Percentiles rank a stretch among this genome's conserved stretches.
phyloP scores from a whole-genome alignment of 2,329 filamentous ascomycete genomes.

The Helicocarpus griseus region DNA sequence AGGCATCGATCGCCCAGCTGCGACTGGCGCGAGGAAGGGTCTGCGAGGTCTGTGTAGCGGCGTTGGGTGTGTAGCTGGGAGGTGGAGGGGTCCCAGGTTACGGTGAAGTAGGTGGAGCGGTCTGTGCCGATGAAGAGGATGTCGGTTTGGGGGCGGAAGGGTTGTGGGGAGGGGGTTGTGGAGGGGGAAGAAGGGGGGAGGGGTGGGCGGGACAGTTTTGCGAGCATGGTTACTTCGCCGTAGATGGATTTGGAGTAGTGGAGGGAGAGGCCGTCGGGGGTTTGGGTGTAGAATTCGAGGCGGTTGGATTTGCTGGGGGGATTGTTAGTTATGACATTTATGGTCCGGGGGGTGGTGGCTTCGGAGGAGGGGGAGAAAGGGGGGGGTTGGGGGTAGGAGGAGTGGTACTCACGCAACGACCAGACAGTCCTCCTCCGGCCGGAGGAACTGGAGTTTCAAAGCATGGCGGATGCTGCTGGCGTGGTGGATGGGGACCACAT shows the following conservation, averaged over 20 bases:
- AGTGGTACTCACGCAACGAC: slow-evolving; percentile 65
- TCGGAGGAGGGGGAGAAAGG: slow-evolving; percentile 3
- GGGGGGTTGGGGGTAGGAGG: slow-evolving; percentile 7
- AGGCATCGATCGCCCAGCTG: slow-evolving; percentile 75
- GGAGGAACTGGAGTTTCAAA: slow-evolving; percentile 66
- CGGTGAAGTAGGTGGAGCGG: slow-evolving; percentile 79
- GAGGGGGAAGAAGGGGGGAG: slow-evolving; percentile 53
- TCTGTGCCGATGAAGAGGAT: slow-evolving; percentile 90
- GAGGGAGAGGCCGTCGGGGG: slow-evolving; percentile 50
- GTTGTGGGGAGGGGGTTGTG: slow-evolving; percentile 47
- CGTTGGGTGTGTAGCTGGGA: slow-evolving; percentile 47
- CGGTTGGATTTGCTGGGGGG: slow-evolving; percentile 67
- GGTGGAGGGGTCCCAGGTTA: slow-evolving; percentile 63
- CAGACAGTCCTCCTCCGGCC: slow-evolving; percentile 66
- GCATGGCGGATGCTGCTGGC: slow-evolving; percentile 89
- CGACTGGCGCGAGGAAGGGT: slow-evolving; percentile 58
- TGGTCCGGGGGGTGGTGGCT: neutral
- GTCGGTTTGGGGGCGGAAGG: slow-evolving; percentile 59
- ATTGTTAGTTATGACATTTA: neutral
- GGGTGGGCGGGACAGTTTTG: slow-evolving; percentile 52
- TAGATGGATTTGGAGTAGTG: slow-evolving; percentile 64
- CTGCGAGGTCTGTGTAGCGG: slow-evolving; percentile 50
- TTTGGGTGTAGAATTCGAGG: slow-evolving; percentile 69
- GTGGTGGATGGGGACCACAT: slow-evolving; percentile 84
- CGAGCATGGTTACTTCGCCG: slow-evolving; percentile 76